A percentile compares a stretch with the other conserved stretches of the same genome.
These are phyloP conservation scores for Pichia terricola DNA, from an alignment of 1,139 yeast genomes.

Conservation along the genomic window DNA sequence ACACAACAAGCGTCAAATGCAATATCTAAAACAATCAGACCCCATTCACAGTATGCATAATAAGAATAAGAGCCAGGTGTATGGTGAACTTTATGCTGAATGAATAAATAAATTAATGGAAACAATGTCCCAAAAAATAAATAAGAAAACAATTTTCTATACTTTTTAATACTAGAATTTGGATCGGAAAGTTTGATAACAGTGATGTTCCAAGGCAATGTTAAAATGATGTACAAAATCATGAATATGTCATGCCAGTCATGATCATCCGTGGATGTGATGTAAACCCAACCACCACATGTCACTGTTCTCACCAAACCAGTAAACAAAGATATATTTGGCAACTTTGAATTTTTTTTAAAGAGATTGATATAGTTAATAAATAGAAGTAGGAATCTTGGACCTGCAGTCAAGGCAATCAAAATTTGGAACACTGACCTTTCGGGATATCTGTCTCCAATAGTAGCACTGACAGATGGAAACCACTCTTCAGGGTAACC, in stretches of 20 bases:
- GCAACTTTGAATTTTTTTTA: constrained; percentile 32
- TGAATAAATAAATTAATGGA: constrained; percentile 82
- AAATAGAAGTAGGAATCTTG: constrained; percentile 67
- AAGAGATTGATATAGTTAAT: constrained; percentile 43
- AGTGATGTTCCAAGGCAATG: constrained; percentile 82
- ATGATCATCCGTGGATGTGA: constrained; percentile 94
- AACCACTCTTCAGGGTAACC: constrained; percentile 99
- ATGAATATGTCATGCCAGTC: constrained; percentile 93
- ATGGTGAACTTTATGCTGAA: constrained; percentile 84
- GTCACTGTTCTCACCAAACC: constrained; percentile 82
- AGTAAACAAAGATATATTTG: constrained; percentile 38
- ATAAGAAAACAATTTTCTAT: constrained; percentile 45
- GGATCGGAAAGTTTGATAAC: constrained; percentile 48
- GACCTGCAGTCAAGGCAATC: constrained; percentile 74
- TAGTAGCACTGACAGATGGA: constrained; percentile 93
- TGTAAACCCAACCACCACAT: constrained; percentile 98
- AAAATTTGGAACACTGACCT: constrained; percentile 82
- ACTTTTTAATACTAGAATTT: constrained; percentile 37
- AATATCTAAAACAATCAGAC: constrained; percentile 71
- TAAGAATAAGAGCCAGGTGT: constrained; percentile 90
- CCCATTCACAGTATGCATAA: constrained; percentile 94
- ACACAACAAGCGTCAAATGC: constrained; percentile 77
- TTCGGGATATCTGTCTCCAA: constrained; percentile 95
- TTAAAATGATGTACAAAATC: constrained; percentile 80
- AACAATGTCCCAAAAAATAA: constrained; percentile 62